These are phyloP conservation scores for Syzygium syzygioides DNA, from an alignment of 441 rosid genomes.

Conservation along the genomic window DNA sequence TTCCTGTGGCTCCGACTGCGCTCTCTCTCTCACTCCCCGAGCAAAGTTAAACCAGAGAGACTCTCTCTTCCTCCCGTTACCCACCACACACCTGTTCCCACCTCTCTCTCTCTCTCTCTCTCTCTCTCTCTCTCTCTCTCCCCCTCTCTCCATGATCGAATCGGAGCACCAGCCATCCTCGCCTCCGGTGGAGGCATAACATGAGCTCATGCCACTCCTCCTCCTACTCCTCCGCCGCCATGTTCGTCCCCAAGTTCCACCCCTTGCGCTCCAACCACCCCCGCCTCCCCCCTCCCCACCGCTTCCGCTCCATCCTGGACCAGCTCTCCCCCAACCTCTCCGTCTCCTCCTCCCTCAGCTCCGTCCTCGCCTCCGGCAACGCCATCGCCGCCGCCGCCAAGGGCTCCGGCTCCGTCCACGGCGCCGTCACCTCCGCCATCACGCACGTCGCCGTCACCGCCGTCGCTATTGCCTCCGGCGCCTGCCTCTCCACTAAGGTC, in stretches of 20 bases:
- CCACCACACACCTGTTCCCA: background rate
- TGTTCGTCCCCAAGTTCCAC: slow-evolving; percentile 23
- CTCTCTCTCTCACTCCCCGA: background rate
- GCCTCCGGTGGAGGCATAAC: background rate
- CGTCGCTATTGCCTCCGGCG: slow-evolving; percentile 76
- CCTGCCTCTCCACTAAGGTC: slow-evolving; percentile 72
- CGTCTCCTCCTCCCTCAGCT: slow-evolving; percentile 31
- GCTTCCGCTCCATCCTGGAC: slow-evolving; percentile 28
- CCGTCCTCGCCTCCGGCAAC: slow-evolving; percentile 32
- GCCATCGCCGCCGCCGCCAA: slow-evolving; percentile 38
- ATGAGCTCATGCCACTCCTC: slow-evolving; percentile 3
- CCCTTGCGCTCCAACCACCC: slow-evolving; percentile 8
- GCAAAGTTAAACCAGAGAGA: background rate
- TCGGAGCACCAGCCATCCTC: background rate
- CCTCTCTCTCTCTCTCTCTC: background rate
- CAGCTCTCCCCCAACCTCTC: slow-evolving; percentile 31
- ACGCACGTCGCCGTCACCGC: slow-evolving; percentile 69
- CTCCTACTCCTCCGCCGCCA: background rate
- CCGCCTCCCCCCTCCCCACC: slow-evolving; percentile 1
- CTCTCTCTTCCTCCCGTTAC: background rate
- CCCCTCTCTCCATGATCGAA: background rate
- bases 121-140: background rate
- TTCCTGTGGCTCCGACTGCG: background rate
- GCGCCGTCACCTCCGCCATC: slow-evolving; percentile 62
- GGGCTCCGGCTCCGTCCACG: slow-evolving; percentile 33